Evolutionary conservation across 2,329 filamentous ascomycete species (phyloP).

Genomic region (Cladorrhinum sp.): DNA sequence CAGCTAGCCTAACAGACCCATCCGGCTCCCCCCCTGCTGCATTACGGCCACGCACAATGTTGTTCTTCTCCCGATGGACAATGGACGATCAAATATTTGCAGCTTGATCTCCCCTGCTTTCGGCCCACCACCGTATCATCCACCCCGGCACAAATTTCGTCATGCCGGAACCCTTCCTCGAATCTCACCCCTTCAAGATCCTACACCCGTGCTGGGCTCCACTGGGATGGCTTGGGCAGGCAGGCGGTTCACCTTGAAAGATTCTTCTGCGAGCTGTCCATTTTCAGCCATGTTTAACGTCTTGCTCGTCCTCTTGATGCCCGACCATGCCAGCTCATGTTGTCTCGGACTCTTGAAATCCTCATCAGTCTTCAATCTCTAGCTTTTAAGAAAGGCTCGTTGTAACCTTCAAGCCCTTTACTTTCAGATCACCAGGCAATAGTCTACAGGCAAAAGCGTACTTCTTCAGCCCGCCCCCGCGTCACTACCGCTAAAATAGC

Average conservation of each 20-base stretch:
- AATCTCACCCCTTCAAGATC: neutral
- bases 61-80: constrained; percentile 16
- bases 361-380: constrained; percentile 5
- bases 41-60: constrained; percentile 18
- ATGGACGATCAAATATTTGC: constrained; percentile 10
- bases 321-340: constrained; percentile 27
- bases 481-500: neutral
- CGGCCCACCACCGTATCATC: constrained; percentile 6
- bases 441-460: neutral
- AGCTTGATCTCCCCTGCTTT: constrained; percentile 14
- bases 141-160: constrained; percentile 21
- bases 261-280: constrained; percentile 12
- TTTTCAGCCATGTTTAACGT: constrained; percentile 20
- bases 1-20: constrained; percentile 9
- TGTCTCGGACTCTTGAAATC: constrained; percentile 14
- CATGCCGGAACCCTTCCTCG: constrained; percentile 19
- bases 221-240: constrained; percentile 16
- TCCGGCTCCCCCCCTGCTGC: constrained; percentile 21
- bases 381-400: constrained; percentile 13
- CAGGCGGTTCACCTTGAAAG: constrained; percentile 15
- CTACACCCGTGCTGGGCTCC: constrained; percentile 18
- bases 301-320: constrained; percentile 25
- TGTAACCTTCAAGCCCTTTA: constrained; percentile 10
- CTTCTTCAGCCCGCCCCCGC: neutral
- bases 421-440: constrained; percentile 1